phyloP scores from a whole-genome alignment of 176 grass and related monocot genomes.

The Juncus inflexus region DNA sequence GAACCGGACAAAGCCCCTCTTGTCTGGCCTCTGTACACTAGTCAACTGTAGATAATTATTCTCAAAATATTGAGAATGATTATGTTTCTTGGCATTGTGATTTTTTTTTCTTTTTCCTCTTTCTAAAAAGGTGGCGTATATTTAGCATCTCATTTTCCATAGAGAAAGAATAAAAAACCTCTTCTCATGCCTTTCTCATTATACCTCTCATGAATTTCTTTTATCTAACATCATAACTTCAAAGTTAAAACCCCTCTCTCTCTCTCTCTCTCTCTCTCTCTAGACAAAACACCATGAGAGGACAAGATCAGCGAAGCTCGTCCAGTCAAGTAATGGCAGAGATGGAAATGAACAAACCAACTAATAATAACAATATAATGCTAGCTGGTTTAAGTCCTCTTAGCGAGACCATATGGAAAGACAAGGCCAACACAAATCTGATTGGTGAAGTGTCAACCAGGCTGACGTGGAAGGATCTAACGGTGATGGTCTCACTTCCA shows the following conservation, averaged over 20 bases:
- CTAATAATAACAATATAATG: constrained; percentile 34
- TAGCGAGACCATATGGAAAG: constrained; percentile 87
- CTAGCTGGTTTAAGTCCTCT: constrained; percentile 76
- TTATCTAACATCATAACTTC: constrained; percentile 9
- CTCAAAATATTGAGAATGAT: background rate
- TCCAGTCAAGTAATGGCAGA: constrained; percentile 64
- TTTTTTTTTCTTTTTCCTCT: constrained; percentile 5
- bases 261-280: background rate
- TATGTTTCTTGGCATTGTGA: too few relatives aligned
- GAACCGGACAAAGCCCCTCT: background rate
- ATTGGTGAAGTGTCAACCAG: constrained; percentile 78
- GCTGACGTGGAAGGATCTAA: constrained; percentile 97
- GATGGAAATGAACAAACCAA: constrained; percentile 61
- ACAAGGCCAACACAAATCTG: constrained; percentile 40
- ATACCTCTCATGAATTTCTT: constrained; percentile 1
- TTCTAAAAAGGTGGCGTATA: background rate
- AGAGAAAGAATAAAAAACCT: background rate
- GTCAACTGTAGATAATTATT: background rate
- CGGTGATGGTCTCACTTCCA: constrained; percentile 65
- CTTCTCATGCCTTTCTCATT: constrained; percentile 5
- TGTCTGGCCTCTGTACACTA: background rate
- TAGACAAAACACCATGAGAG: constrained; percentile 27
- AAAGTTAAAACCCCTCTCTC: constrained; percentile 5
- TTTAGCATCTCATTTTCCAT: constrained; percentile 9
- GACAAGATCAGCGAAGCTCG: constrained; percentile 29